Conservation (phyloP, 1,139 yeast species). For the Pichia sp. region DNA sequence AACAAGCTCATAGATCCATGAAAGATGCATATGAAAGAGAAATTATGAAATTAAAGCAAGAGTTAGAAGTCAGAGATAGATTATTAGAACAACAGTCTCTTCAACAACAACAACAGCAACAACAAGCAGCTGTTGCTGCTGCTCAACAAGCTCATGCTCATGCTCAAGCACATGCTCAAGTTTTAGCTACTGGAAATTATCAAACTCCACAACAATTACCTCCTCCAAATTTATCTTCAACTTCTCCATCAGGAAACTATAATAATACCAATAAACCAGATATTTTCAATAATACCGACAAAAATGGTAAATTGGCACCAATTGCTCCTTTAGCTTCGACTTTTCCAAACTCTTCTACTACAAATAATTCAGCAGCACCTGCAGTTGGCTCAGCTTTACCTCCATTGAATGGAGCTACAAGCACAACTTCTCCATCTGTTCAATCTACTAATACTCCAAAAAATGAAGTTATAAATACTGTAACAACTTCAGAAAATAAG, state of each 20-base stretch:
- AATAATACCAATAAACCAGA: conserved; percentile 20
- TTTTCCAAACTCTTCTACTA: too few species aligned
- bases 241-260: conserved; percentile 21
- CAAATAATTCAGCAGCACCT: conserved; percentile 1
- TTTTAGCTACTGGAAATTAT: conserved; percentile 25
- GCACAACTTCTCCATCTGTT: neutral
- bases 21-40: conserved; percentile 96
- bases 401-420: neutral
- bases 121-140: conserved; percentile 25
- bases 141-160: conserved; percentile 30
- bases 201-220: conserved; percentile 25
- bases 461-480: neutral
- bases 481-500: neutral
- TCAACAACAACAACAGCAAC: conserved; percentile 30
- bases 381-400: conserved; percentile 10
- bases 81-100: conserved; percentile 34
- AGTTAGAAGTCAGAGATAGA: conserved; percentile 70
- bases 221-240: conserved; percentile 29
- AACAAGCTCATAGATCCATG: conserved; percentile 89
- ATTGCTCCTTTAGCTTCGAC: too few species aligned
- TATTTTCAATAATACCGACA: conserved; percentile 17
- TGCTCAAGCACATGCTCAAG: conserved; percentile 26
- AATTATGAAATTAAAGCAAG: conserved; percentile 76
- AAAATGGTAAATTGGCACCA: conserved; percentile 9
- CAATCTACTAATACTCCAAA: neutral